phyloP scores from a whole-genome alignment of 2,329 filamentous ascomycete genomes.

The Calonectria hawksworthii region DNA sequence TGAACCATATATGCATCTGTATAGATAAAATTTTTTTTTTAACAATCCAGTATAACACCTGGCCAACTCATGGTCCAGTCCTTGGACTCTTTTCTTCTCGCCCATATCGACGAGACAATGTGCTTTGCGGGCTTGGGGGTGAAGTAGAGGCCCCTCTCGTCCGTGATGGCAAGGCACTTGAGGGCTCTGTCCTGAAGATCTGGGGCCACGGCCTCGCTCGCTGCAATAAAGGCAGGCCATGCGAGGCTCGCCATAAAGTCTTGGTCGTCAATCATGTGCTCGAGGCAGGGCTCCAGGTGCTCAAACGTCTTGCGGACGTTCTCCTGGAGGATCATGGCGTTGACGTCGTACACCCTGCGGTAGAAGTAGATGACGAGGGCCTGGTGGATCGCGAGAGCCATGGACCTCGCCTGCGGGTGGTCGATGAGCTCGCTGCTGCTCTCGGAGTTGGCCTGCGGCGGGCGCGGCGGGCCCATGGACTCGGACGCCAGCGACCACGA shows the following conservation, averaged over 20 bases:
- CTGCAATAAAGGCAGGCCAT: constrained; percentile 60
- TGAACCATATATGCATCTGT: background rate
- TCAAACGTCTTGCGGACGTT: constrained; percentile 53
- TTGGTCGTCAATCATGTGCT: constrained; percentile 50
- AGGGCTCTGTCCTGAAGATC: constrained; percentile 50
- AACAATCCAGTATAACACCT: constrained; percentile 30
- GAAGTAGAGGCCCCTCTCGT: constrained; percentile 47
- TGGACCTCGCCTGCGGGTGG: constrained; percentile 38
- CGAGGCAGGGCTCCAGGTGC: constrained; percentile 51
- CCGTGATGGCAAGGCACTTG: constrained; percentile 42
- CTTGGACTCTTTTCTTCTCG: constrained; percentile 42
- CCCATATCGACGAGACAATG: constrained; percentile 48
- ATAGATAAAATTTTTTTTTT: background rate
- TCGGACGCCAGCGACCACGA: constrained; percentile 42
- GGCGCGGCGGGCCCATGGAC: constrained; percentile 23
- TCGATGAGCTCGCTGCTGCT: constrained; percentile 34
- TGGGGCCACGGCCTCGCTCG: constrained; percentile 55
- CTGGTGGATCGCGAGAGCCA: constrained; percentile 55
- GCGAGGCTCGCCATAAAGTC: constrained; percentile 55
- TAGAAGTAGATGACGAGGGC: constrained; percentile 62
- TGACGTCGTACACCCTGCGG: constrained; percentile 54
- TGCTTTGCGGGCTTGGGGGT: constrained; percentile 44
- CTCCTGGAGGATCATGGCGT: constrained; percentile 56
- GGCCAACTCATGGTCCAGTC: constrained; percentile 51
- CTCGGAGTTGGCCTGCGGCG: background rate